Base-by-base conservation (phyloP, 148 eudicot genomes). In the Cornus florida region DNA sequence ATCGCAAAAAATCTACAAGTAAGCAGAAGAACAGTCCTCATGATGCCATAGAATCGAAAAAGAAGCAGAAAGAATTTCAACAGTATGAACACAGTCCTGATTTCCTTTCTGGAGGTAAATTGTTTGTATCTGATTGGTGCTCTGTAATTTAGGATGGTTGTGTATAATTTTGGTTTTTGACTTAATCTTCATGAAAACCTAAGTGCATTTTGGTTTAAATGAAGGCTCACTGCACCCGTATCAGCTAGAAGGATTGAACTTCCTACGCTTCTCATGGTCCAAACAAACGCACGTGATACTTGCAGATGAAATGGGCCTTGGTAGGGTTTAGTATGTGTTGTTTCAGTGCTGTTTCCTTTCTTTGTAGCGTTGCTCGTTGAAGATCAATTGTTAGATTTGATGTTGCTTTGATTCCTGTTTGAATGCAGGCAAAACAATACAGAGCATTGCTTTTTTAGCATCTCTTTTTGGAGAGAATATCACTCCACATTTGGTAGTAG, bases 241-340 rank as follows among this genome's bases (percentile, higher is more conserved):
- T 83, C 99, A 96, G 86, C 97, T 96, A 35, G 99, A 96, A 81
- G 99, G 99, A 77, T 79, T 96, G 91, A 96, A 96, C 80, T 96
- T 96, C 87, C 85, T 96, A 81, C 98, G 99, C 57, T 96, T 86
- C 83, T 88, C 99, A 64, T 96, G 98, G 95, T 89, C 93, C 71
- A 96, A 96, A 81, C 93, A 92, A 81, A 96, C 99, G 17, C 99
- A 94, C 83, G 98, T 96, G 82, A 94, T 96, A 82, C 98, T 96
- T 81, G 99, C 99, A 38, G 99, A 96, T 86, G 99, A 96, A 80
- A 94, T 96, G 99, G 99, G 99, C 75, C 95, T 96, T 82, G 99
- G 99, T 96, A 82, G 41, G 87, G 76, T 60, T 66, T 39, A 20
- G 43, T 50, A 41, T 72, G 62, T 70, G 14, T 46, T 74, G 43